A percentile compares a stretch with the other conserved stretches of the same genome.
Evolutionary conservation across 2,329 filamentous ascomycete genomes (phyloP).

Genomic region (Trichoderma aggressivum): DNA sequence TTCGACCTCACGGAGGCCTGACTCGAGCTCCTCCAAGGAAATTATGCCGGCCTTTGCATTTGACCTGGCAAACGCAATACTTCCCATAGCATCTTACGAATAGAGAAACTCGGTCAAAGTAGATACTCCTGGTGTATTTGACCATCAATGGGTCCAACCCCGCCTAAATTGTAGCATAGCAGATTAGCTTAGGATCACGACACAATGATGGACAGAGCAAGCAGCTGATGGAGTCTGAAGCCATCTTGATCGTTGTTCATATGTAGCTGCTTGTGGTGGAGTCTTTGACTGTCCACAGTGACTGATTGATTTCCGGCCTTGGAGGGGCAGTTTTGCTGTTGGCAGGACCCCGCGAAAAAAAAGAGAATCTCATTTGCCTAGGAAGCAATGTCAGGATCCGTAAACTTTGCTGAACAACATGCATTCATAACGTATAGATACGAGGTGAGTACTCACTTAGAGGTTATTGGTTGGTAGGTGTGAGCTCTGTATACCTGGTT

Average conservation of each 20-base stretch:
- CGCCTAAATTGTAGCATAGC: conserved; percentile 49
- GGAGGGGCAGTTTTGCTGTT: conserved; percentile 4
- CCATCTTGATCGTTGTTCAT: conserved; percentile 22
- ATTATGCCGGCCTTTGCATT: conserved; percentile 75
- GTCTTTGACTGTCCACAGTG: background rate
- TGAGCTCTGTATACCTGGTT: background rate
- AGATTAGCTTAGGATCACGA: background rate
- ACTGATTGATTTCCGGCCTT: background rate
- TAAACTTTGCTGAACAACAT: no score
- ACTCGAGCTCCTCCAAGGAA: conserved; percentile 67
- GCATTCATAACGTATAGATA: background rate
- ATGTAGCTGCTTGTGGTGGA: background rate
- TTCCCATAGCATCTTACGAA: conserved; percentile 75
- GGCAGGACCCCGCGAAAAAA: conserved; percentile 6
- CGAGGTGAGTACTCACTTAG: background rate
- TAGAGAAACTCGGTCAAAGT: conserved; percentile 75
- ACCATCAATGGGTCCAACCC: conserved; percentile 80
- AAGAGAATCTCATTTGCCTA: background rate
- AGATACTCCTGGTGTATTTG: conserved; percentile 77
- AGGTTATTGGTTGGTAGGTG: background rate
- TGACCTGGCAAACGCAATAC: conserved; percentile 76
- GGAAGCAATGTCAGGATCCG: no score
- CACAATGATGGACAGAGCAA: no score
- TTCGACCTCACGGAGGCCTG: conserved; percentile 59
- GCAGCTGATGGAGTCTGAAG: conserved; percentile 21